Conservation (phyloP, 768 basidiomycete genomes). For the Lactarius indigo region DNA sequence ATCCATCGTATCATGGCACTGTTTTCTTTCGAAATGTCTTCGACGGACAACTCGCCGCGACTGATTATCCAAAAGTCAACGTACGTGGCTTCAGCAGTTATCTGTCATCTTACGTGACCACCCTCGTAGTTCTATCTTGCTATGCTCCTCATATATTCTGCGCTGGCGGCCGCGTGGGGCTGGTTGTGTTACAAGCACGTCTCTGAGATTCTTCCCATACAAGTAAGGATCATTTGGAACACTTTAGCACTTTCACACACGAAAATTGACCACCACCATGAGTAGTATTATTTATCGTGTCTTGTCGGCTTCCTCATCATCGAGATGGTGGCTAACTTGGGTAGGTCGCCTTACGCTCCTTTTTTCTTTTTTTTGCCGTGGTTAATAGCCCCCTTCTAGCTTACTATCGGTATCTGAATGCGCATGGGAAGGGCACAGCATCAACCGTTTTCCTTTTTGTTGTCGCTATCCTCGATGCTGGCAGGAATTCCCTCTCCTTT, state of each 20-base stretch:
- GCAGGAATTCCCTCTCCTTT: constrained; percentile 90
- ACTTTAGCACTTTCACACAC: background rate
- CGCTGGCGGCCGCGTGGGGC: constrained; percentile 71
- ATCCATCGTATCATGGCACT: constrained; percentile 73
- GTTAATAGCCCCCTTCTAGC: constrained; percentile 39
- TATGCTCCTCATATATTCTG: constrained; percentile 77
- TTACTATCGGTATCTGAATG: constrained; percentile 94
- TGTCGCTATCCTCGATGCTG: constrained; percentile 94
- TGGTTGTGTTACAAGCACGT: constrained; percentile 78
- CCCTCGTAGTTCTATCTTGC: constrained; percentile 72
- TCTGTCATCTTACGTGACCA: background rate
- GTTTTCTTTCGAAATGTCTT: constrained; percentile 89
- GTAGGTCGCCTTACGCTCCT: constrained; percentile 37
- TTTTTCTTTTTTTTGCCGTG: background rate
- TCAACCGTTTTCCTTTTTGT: constrained; percentile 92
- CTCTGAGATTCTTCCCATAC: constrained; percentile 82
- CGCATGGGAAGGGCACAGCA: constrained; percentile 67
- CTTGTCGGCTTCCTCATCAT: constrained; percentile 82
- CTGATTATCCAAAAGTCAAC: constrained; percentile 96
- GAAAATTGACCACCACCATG: background rate
- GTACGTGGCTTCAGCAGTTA: constrained; percentile 43
- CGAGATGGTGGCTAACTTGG: constrained; percentile 93
- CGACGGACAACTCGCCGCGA: constrained; percentile 81
- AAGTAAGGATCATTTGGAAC: constrained; percentile 45
- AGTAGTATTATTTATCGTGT: constrained; percentile 86